Evolutionary conservation across 208 protist genomes (phyloP).

Genomic region (Trypanosoma mega): DNA sequence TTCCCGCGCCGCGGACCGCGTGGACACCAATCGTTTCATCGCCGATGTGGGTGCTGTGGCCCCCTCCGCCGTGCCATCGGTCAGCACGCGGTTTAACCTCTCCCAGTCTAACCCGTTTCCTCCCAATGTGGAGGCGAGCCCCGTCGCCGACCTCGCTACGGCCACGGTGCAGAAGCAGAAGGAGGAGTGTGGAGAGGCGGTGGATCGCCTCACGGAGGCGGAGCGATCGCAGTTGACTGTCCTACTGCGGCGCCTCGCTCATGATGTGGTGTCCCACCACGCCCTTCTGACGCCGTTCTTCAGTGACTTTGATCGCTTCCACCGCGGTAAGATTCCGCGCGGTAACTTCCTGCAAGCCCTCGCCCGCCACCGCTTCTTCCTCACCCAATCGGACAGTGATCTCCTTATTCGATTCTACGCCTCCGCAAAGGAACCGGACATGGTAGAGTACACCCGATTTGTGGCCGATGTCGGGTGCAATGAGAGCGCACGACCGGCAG

Average conservation of each 20-base stretch:
- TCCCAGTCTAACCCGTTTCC: neutral
- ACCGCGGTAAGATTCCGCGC: constrained; percentile 63
- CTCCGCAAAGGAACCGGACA: constrained; percentile 31
- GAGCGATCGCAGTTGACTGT: constrained; percentile 25
- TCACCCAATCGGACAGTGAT: constrained; percentile 39
- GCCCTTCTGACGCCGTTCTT: constrained; percentile 85
- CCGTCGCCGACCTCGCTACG: too few species aligned
- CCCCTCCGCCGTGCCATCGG: constrained; percentile 19
- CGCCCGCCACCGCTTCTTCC: constrained; percentile 57
- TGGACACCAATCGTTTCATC: constrained; percentile 47
- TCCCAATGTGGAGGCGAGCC: too few species aligned
- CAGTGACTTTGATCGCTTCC: constrained; percentile 78
- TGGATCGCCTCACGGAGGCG: constrained; percentile 13
- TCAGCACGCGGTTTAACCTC: constrained; percentile 22
- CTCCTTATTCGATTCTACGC: constrained; percentile 55
- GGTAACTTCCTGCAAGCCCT: constrained; percentile 66
- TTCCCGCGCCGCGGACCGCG: constrained; percentile 18
- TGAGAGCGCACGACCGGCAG: constrained; percentile 22
- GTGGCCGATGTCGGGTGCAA: constrained; percentile 59
- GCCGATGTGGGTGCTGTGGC: constrained; percentile 40
- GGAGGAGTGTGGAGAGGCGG: neutral
- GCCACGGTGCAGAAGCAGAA: too few species aligned
- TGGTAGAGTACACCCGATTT: constrained; percentile 70
- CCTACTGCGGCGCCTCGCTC: constrained; percentile 45
- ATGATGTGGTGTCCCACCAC: constrained; percentile 60